phyloP scores from a whole-genome alignment of 768 basidiomycete species.

The Panellus pusillus region DNA sequence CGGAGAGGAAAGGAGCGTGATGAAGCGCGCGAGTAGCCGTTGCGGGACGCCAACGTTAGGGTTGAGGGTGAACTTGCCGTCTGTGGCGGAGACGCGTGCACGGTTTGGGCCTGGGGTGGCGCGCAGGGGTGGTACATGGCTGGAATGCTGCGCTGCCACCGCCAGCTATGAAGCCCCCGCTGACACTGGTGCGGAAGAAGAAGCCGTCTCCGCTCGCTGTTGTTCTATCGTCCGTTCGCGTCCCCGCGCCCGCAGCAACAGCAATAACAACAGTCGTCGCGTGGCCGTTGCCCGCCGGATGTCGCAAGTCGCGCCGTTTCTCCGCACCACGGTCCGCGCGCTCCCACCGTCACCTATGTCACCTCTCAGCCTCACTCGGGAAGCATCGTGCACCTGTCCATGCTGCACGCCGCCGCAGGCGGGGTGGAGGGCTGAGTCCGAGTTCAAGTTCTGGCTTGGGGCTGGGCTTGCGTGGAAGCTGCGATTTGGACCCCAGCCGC shows the following conservation, averaged over 20 bases:
- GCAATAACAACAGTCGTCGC: slow-evolving; percentile 22
- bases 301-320: slow-evolving; percentile 26
- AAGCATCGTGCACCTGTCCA: too few species aligned
- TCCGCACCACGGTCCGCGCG: slow-evolving; percentile 13
- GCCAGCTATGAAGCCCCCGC: slow-evolving; percentile 24
- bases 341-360: slow-evolving; percentile 28
- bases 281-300: too few species aligned
- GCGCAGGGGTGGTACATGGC: too few species aligned
- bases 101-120: too few species aligned
- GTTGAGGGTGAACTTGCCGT: too few species aligned
- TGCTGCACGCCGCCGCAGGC: too few species aligned
- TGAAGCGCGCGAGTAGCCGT: slow-evolving; percentile 49
- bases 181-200: slow-evolving; percentile 29
- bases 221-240: slow-evolving; percentile 10
- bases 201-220: slow-evolving; percentile 34
- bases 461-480: slow-evolving; percentile 22
- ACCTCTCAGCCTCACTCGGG: too few species aligned
- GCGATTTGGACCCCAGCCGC: slow-evolving; percentile 54
- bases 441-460: too few species aligned
- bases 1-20: slow-evolving; percentile 31
- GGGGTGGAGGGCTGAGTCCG: too few species aligned
- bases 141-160: too few species aligned
- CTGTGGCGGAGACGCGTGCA: too few species aligned
- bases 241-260: slow-evolving; percentile 12
- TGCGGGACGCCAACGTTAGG: slow-evolving; percentile 67